A percentile compares a stretch with the other conserved stretches of the same genome.
Evolutionary conservation across 1,284 basidiomycete species (phyloP).

Genomic region (Sutorius eximius): DNA sequence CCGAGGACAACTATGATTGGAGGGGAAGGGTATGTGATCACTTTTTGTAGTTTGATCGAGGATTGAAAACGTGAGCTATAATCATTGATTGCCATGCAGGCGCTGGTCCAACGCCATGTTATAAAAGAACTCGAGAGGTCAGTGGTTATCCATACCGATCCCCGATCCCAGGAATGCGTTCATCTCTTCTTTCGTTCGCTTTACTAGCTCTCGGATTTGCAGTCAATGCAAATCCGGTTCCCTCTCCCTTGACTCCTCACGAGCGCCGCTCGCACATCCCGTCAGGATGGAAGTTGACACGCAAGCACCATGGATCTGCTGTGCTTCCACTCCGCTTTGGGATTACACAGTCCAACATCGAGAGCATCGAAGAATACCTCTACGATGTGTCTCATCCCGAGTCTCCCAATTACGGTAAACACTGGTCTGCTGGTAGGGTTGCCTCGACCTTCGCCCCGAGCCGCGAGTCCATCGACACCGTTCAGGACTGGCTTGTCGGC

Average conservation of each 20-base stretch:
- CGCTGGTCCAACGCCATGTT: background rate
- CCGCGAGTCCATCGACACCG: conserved; percentile 37
- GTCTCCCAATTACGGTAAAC: conserved; percentile 48
- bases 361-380: conserved; percentile 39
- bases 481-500: conserved; percentile 40
- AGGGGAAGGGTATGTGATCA: background rate
- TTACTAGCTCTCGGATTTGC: conserved; percentile 21
- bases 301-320: conserved; percentile 31
- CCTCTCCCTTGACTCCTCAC: conserved; percentile 26
- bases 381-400: conserved; percentile 46
- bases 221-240: conserved; percentile 15
- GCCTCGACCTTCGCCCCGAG: conserved; percentile 44
- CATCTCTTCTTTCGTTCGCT: conserved; percentile 26
- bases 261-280: conserved; percentile 39
- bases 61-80: background rate
- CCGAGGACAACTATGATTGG: no score
- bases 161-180: conserved; percentile 18
- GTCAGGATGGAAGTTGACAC: conserved; percentile 35
- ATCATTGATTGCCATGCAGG: background rate
- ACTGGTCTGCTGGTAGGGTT: conserved; percentile 44
- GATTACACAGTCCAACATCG: conserved; percentile 43
- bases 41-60: background rate
- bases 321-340: conserved; percentile 45
- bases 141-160: background rate
- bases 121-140: background rate